phyloP scores from a whole-genome alignment of 1,139 yeast species.

The Geotrichum aggregatum region DNA sequence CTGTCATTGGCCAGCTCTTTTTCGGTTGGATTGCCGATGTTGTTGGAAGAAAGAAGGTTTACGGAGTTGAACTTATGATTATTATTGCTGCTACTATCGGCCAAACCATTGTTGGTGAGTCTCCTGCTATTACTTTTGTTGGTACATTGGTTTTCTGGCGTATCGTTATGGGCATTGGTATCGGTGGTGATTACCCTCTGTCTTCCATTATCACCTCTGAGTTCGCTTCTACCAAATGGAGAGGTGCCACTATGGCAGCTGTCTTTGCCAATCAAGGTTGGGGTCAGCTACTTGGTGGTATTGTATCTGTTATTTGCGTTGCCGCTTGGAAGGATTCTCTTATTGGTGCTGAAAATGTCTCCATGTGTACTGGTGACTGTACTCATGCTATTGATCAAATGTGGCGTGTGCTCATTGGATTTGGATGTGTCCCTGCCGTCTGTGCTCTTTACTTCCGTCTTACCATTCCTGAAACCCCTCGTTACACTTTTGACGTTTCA shows the following conservation, averaged over 20 bases:
- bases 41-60: slow-evolving; percentile 79
- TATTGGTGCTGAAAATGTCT: slow-evolving; percentile 65
- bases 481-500: slow-evolving; percentile 73
- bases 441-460: slow-evolving; percentile 82
- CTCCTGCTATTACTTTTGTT: slow-evolving; percentile 63
- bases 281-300: slow-evolving; percentile 45
- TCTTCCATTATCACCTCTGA: slow-evolving; percentile 58
- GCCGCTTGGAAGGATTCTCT: slow-evolving; percentile 49
- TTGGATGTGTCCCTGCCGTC: slow-evolving; percentile 84
- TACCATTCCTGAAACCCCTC: slow-evolving; percentile 91
- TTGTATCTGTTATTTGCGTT: slow-evolving; percentile 36
- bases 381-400: slow-evolving; percentile 77
- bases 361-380: slow-evolving; percentile 54
- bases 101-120: slow-evolving; percentile 55
- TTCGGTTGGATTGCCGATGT: slow-evolving; percentile 77
- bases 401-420: slow-evolving; percentile 88
- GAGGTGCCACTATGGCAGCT: slow-evolving; percentile 42
- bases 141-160: slow-evolving; percentile 46
- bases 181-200: slow-evolving; percentile 98
- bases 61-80: slow-evolving; percentile 77
- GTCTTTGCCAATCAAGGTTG: slow-evolving; percentile 46
- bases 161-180: slow-evolving; percentile 55
- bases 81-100: slow-evolving; percentile 73
- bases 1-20: slow-evolving; percentile 66
- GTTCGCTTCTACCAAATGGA: slow-evolving; percentile 37